phyloP scores from a whole-genome alignment of 228 moss, liverwort and hornwort species.

The Sphagnum magellanicum region DNA sequence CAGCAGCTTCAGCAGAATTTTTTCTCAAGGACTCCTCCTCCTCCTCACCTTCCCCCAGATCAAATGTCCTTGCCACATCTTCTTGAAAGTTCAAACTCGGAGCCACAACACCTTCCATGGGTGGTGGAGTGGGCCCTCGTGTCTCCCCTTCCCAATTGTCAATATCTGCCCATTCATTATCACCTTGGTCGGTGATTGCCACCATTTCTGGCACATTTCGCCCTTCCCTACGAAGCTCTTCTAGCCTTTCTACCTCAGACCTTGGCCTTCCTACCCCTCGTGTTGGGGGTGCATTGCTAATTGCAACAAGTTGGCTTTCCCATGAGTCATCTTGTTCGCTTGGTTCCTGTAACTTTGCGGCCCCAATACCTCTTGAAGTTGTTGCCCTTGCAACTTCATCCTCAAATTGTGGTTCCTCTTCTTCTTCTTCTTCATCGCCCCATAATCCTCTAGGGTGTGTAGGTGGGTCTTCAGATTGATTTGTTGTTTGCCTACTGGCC shows the following conservation, averaged over 20 bases:
- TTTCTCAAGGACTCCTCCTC: background rate
- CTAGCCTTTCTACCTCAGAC: constrained; percentile 16
- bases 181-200: constrained; percentile 5
- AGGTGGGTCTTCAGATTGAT: no score
- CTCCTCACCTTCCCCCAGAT: constrained; percentile 17
- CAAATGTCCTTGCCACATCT: constrained; percentile 9
- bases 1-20: background rate
- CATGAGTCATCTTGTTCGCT: constrained; percentile 13
- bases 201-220: constrained; percentile 10
- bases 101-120: constrained; percentile 21
- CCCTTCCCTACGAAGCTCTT: constrained; percentile 16
- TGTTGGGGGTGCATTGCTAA: background rate
- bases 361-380: constrained; percentile 11
- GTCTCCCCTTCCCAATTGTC: constrained; percentile 15
- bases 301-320: constrained; percentile 2
- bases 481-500: no score
- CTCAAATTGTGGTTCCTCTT: no score
- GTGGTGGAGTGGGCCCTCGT: constrained; percentile 8
- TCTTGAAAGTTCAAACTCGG: background rate
- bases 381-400: no score
- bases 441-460: no score
- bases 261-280: constrained; percentile 19
- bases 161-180: constrained; percentile 15
- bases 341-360: constrained; percentile 2
- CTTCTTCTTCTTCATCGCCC: no score